Evolutionary conservation across 2,329 filamentous ascomycete species (phyloP).

Genomic region (Thielaviopsis euricoi): DNA sequence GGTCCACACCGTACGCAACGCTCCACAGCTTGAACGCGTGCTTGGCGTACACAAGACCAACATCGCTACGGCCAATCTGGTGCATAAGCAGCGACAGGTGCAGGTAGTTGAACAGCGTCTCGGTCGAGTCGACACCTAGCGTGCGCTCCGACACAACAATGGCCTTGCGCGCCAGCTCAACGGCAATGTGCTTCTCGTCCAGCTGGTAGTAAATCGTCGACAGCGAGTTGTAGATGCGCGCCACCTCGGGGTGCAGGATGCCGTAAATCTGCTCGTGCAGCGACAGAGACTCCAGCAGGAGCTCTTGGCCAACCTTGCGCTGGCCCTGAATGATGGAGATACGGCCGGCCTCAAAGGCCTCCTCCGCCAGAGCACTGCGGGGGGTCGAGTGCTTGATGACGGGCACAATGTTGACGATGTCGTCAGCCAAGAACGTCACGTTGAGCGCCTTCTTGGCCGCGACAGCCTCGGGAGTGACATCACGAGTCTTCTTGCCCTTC

Average conservation of each 20-base stretch:
- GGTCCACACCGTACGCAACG: constrained; percentile 81
- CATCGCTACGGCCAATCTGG: constrained; percentile 74
- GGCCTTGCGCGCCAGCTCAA: constrained; percentile 90
- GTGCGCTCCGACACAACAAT: constrained; percentile 93
- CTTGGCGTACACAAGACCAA: constrained; percentile 74
- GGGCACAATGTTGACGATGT: constrained; percentile 85
- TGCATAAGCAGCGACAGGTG: constrained; percentile 92
- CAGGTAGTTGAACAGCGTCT: constrained; percentile 88
- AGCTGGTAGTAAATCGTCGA: constrained; percentile 94
- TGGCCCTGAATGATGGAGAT: constrained; percentile 94
- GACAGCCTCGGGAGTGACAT: constrained; percentile 33
- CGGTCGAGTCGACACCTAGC: constrained; percentile 78
- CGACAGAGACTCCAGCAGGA: constrained; percentile 87
- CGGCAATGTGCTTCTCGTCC: constrained; percentile 92
- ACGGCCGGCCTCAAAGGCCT: constrained; percentile 86
- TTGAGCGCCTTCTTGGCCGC: constrained; percentile 24
- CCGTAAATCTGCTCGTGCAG: constrained; percentile 98
- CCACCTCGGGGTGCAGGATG: constrained; percentile 90
- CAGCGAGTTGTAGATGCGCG: constrained; percentile 82
- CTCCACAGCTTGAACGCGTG: constrained; percentile 95
- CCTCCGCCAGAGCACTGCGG: constrained; percentile 79
- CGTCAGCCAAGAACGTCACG: constrained; percentile 62
- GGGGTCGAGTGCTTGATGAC: constrained; percentile 89
- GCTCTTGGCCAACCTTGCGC: constrained; percentile 87
- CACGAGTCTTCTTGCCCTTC: constrained; percentile 42